These are phyloP conservation scores for Zygosaccharomyces rouxii DNA, from an alignment of 805 yeast species.

Conservation along the genomic window DNA sequence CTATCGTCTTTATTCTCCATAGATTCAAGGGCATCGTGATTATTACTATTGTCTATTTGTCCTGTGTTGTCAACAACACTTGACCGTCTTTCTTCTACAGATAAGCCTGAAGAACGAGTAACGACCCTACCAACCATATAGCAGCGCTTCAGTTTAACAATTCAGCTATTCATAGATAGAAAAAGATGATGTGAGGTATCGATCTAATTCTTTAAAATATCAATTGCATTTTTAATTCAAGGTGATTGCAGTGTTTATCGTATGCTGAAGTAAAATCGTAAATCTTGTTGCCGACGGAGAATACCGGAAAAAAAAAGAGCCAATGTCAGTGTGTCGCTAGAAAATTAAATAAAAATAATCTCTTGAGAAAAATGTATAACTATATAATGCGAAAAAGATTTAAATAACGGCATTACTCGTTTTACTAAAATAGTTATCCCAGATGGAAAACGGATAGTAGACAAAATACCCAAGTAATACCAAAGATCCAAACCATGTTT, in stretches of 20 bases:
- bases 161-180: not conserved
- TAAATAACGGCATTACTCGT: not conserved
- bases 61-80: not conserved
- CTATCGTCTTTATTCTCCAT: not conserved
- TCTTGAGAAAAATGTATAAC: not conserved
- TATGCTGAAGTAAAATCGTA: not conserved
- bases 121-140: not conserved
- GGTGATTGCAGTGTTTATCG: not conserved
- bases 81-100: not conserved
- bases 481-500: conserved; percentile 6
- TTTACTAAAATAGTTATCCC: not conserved
- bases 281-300: conserved; percentile 7
- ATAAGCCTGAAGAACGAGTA: not conserved
- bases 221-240: not conserved
- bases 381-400: not conserved
- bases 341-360: not conserved
- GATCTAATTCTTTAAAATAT: not conserved
- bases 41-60: not conserved
- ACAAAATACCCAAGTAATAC: not conserved
- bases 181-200: not conserved
- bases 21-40: not conserved
- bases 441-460: not conserved
- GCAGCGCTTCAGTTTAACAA: not conserved
- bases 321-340: not conserved
- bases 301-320: conserved; percentile 6